Evolutionary conservation across 306 rosid genomes (phyloP).

Genomic region (Malus sieversii): DNA sequence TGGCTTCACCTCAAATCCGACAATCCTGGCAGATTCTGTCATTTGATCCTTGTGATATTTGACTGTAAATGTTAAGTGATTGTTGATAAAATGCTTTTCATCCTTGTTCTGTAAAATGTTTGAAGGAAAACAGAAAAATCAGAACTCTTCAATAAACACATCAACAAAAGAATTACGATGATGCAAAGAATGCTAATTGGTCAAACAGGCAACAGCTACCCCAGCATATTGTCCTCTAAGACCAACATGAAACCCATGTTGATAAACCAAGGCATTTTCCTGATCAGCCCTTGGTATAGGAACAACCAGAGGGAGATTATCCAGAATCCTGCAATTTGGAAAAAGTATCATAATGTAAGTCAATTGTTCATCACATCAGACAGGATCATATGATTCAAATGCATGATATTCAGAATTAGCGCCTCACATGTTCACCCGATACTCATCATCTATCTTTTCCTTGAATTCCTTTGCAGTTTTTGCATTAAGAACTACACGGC

Average conservation of each 20-base stretch:
- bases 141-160: conserved; percentile 7
- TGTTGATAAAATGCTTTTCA: conserved; percentile 69
- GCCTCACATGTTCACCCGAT: conserved; percentile 81
- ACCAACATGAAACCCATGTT: conserved; percentile 83
- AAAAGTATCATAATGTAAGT: not conserved
- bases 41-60: conserved; percentile 69
- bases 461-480: conserved; percentile 60
- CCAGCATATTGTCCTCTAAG: conserved; percentile 81
- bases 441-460: conserved; percentile 82
- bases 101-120: conserved; percentile 56
- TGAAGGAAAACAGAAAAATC: not conserved
- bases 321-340: conserved; percentile 57
- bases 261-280: conserved; percentile 60
- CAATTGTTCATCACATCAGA: not conserved
- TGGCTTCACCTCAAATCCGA: conserved; percentile 88
- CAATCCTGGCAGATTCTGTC: conserved; percentile 70
- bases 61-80: conserved; percentile 66
- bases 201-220: conserved; percentile 27
- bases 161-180: conserved; percentile 4
- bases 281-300: conserved; percentile 66
- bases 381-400: not conserved
- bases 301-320: conserved; percentile 82
- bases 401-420: not conserved
- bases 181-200: not conserved
- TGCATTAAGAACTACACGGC: conserved; percentile 50